Evolutionary conservation across 352 stramenopile species (phyloP).

Genomic region (Phytophthora sansomeana): DNA sequence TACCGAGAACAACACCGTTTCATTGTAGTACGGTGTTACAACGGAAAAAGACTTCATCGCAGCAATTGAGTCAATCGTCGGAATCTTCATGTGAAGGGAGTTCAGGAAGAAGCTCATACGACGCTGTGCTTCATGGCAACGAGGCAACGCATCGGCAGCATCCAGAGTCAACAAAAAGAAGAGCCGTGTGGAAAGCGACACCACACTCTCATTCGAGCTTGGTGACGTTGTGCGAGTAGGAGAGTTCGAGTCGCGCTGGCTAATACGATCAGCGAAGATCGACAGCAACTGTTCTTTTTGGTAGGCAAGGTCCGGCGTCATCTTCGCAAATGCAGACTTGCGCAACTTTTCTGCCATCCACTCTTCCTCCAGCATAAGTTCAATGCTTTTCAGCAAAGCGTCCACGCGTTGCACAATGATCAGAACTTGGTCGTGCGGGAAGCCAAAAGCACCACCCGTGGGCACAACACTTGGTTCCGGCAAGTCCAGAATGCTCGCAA

Average conservation of each 20-base stretch:
- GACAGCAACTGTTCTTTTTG: constrained; percentile 81
- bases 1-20: constrained; percentile 86
- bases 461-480: constrained; percentile 77
- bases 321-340: constrained; percentile 79
- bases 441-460: constrained; percentile 52
- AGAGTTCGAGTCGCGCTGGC: constrained; percentile 58
- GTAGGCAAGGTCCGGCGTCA: constrained; percentile 79
- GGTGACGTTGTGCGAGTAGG: constrained; percentile 52
- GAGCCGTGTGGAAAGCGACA: constrained; percentile 78
- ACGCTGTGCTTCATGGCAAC: constrained; percentile 84
- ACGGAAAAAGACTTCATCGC: constrained; percentile 92
- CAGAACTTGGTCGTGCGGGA: constrained; percentile 81
- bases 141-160: constrained; percentile 80
- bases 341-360: constrained; percentile 88
- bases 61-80: constrained; percentile 80
- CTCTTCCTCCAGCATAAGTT: constrained; percentile 88
- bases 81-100: constrained; percentile 90
- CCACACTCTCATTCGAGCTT: constrained; percentile 82
- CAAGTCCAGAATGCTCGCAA: constrained; percentile 86
- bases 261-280: constrained; percentile 81
- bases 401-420: constrained; percentile 82
- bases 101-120: constrained; percentile 93
- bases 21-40: constrained; percentile 91
- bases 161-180: constrained; percentile 90
- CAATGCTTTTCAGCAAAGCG: constrained; percentile 81